Base-by-base conservation (phyloP, 768 basidiomycete genomes). In the Leccinum subtestaceum region DNA sequence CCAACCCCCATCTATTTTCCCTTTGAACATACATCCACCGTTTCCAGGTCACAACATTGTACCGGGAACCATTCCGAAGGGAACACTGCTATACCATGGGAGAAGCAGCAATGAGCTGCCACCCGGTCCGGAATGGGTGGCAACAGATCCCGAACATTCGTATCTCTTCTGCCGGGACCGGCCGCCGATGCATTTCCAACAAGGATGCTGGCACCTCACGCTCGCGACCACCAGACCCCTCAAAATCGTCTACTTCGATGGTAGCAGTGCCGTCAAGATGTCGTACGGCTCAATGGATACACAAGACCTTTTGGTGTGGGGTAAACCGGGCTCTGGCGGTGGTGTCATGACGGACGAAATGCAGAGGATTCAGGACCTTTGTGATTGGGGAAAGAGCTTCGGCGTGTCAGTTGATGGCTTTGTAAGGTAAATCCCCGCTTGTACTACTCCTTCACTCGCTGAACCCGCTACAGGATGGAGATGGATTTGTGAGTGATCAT, bases 191-290 rank as follows among this genome's bases (percentile, higher is more conserved):
- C 6, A 4, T 34, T 2, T 6, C 12, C 53, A 40, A 23, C 6
- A 54, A 50, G 60, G 25, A 31, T 68, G 66, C 9, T 63, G 67
- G 67, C 57, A 57, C 12, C 31, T 68, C n/a, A 63, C 64, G 3
- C 53, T 67, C 4, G 62, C 50, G 8, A 43, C 63, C 12, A 70
- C 63, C 29, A 63, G 70, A 17, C 66, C 79, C 1, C 64, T 84
- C 32, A 79, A 77, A 43, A 65, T 83, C 3, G 56, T 83, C 8
- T 82, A 83, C 60, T 83, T 84, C 46, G 83, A 84, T 53, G 82
- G 83, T 0, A 78, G 69, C 47, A 81, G 81, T 54, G 81, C 78
- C 0, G 76, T 74, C 1, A 82, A 81, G 55, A 68, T 80, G 67
- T 21, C 52, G 15, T 66, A 65, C 1, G 81, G 81, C 0, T 52